Base-by-base conservation (phyloP, 345 rosid species). In the Rhizophora mangle region DNA sequence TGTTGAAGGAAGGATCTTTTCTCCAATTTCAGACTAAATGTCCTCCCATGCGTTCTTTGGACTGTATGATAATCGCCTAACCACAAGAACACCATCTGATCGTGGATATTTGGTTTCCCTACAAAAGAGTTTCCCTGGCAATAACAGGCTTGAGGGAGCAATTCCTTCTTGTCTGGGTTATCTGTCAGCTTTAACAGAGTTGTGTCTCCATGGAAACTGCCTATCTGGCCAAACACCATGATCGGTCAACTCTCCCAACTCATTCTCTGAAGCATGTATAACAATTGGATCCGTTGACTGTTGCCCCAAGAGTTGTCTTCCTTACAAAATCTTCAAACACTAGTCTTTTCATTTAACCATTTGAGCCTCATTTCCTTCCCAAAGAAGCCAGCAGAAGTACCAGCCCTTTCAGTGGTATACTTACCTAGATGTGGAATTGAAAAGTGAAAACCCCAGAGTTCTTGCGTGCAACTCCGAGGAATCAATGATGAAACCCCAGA, bases 281-380 rank as follows among this genome's bases (percentile, higher is more conserved):
- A 75, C 64, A 87, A 87, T 64, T 6, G 20, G 67, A 72, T 87
- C 68, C 76, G 67, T 66, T 88, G 84, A 24, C 78, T 76, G 30
- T 56, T 86, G 76, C 85, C 91, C 53, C 22, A 18, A 19, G 73
- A 81, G 64, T 55, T 84, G 71, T 76, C 83, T 56, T 79, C 80
- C 60, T 78, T 84, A 37, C 62, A 72, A 60, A 87, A 84, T 56
- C 84, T 87, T 71, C 91, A 84, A 62, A 76, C 78, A 0, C 37
- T 83, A 26, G 86, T 81, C 74, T 67, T 87, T 56, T 84, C 91
- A 22, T 84, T 84, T 69, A 86, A 86, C 76, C 72, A 39, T 9
- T 56, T 87, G 19, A 74, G 78, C 27, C 76, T 86, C 15, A 63
- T 74, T 51, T 70, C 87, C n/a, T 46, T 83, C 64, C 85, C 91